Conservation (phyloP, 345 rosid genomes). For the Combretum micranthum region DNA sequence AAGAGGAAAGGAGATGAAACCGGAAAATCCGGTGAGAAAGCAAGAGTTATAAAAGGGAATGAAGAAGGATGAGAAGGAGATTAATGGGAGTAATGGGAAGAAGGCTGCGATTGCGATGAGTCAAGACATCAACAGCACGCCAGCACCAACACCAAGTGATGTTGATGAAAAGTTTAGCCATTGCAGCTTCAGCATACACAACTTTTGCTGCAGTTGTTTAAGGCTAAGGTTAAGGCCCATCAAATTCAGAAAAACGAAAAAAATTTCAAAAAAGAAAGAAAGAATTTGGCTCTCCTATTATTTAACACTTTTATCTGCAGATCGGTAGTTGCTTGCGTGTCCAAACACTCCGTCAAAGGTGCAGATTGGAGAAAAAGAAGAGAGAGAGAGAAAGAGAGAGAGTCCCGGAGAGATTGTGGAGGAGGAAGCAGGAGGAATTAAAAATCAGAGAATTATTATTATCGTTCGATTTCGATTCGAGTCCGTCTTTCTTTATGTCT, state of each 20-base stretch:
- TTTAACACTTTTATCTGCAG: neutral
- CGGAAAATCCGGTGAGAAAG: constrained; percentile 15
- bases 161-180: constrained; percentile 18
- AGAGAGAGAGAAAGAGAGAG: neutral
- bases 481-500: too few relatives aligned
- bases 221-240: too few relatives aligned
- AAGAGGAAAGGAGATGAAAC: neutral
- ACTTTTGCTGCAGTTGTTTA: too few relatives aligned
- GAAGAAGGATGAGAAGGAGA: constrained; percentile 75
- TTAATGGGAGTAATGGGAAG: constrained; percentile 56
- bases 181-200: neutral
- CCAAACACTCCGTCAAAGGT: neutral
- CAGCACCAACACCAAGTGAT: constrained; percentile 12
- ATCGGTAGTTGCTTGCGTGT: too few relatives aligned
- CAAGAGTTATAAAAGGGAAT: constrained; percentile 62
- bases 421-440: too few relatives aligned
- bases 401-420: neutral
- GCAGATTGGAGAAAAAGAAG: neutral
- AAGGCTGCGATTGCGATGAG: constrained; percentile 24
- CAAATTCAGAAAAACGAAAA: too few relatives aligned
- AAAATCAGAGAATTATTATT: too few relatives aligned
- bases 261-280: neutral
- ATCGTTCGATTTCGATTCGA: too few relatives aligned
- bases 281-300: too few relatives aligned
- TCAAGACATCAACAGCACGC: constrained; percentile 13